Conservation (phyloP, 345 rosid genomes). For the Linum usitatissimum region DNA sequence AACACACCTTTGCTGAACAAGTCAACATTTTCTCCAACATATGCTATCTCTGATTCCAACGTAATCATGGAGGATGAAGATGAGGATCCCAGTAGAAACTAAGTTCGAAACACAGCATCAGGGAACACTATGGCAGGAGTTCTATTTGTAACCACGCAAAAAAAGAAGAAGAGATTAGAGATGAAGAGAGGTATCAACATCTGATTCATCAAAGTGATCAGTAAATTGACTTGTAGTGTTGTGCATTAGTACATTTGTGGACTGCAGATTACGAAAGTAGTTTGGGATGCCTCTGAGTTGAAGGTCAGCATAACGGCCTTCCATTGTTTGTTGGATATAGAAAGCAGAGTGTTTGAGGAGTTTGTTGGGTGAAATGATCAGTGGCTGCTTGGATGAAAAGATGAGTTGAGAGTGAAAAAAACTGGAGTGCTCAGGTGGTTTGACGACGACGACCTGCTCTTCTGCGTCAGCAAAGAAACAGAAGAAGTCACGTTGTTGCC, state of each 20-base stretch:
- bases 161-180: constrained; percentile 12
- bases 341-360: constrained; percentile 6
- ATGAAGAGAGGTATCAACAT: constrained; percentile 40
- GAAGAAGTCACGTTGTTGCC: constrained; percentile 11
- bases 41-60: constrained; percentile 33
- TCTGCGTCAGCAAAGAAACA: constrained; percentile 15
- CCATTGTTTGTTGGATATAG: constrained; percentile 8
- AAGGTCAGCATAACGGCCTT: constrained; percentile 11
- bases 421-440: constrained; percentile 13
- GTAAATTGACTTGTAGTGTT: constrained; percentile 1
- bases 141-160: constrained; percentile 16
- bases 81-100: constrained; percentile 15
- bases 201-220: constrained; percentile 21
- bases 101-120: constrained; percentile 17
- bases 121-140: constrained; percentile 11
- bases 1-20: too few relatives aligned
- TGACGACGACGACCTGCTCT: constrained; percentile 18
- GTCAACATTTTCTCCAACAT: too few relatives aligned
- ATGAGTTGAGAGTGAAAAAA: constrained; percentile 19
- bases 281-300: constrained; percentile 17
- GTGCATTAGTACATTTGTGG: constrained; percentile 12
- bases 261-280: constrained; percentile 15
- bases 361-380: too few relatives aligned
- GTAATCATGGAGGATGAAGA: constrained; percentile 27
- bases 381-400: constrained; percentile 16